A percentile compares a stretch with the other conserved stretches of the same genome.
Evolutionary conservation across 169 alveolate species (phyloP).

Genomic region (Neospora caninum): DNA sequence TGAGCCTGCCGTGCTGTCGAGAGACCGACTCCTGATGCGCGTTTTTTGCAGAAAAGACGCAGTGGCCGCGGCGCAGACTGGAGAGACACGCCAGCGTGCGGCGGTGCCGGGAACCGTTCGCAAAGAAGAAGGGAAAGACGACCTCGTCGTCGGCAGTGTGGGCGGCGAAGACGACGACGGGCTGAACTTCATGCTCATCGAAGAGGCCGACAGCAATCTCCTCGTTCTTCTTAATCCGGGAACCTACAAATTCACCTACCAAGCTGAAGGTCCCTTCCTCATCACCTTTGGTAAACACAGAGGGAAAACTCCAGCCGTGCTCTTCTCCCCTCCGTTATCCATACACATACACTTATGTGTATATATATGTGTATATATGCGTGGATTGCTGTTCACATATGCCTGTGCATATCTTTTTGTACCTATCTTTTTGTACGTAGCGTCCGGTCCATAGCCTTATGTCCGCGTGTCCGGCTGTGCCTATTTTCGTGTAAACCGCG

Average conservation of each 20-base stretch:
- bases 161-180: background rate
- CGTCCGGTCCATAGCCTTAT: too few species aligned
- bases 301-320: background rate
- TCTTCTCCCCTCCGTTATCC: background rate
- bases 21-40: slow-evolving; percentile 46
- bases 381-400: background rate
- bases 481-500: too few species aligned
- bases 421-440: too few species aligned
- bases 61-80: slow-evolving; percentile 10
- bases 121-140: background rate
- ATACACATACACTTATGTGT: background rate
- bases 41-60: slow-evolving; percentile 7
- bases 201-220: slow-evolving; percentile 43
- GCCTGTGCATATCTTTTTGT: background rate
- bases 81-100: background rate
- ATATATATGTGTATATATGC: background rate
- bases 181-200: slow-evolving; percentile 4
- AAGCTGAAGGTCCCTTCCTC: slow-evolving; percentile 60
- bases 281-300: slow-evolving; percentile 51
- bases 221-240: slow-evolving; percentile 66
- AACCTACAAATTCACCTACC: slow-evolving; percentile 18
- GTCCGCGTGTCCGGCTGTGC: too few species aligned
- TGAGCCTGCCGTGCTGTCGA: slow-evolving; percentile 67
- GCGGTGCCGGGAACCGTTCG: slow-evolving; percentile 4
- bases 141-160: background rate